phyloP scores from a whole-genome alignment of 73 alveolate species.

The Tetrahymena thermophila region DNA sequence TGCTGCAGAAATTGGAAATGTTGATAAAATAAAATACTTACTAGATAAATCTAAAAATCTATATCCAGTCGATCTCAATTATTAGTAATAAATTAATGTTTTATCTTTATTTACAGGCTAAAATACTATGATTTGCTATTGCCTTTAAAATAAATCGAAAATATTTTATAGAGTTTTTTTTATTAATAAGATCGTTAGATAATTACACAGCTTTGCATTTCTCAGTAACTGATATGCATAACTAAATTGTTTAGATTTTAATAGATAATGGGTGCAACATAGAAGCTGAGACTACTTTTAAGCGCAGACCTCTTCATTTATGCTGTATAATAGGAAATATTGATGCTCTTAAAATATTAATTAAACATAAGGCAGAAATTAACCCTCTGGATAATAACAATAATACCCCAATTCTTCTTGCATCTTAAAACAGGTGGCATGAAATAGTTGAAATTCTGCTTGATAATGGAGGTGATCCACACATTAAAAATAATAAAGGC shows the following conservation, averaged over 20 bases:
- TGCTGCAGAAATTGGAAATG: neutral
- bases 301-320: constrained; percentile 83
- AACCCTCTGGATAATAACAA: constrained; percentile 75
- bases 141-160: too few species aligned
- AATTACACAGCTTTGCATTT: constrained; percentile 89
- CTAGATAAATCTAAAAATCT: neutral
- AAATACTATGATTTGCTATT: too few species aligned
- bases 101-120: neutral
- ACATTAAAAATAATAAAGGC: constrained; percentile 41
- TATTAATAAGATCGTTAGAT: constrained; percentile 74
- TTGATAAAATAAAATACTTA: neutral
- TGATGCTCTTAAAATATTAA: constrained; percentile 63
- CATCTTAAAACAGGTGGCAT: constrained; percentile 57
- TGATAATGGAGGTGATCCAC: constrained; percentile 58
- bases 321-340: constrained; percentile 70
- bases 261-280: constrained; percentile 63
- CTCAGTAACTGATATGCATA: constrained; percentile 91
- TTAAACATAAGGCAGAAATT: constrained; percentile 71
- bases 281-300: constrained; percentile 45
- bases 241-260: constrained; percentile 53
- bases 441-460: constrained; percentile 65
- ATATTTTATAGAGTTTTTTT: neutral
- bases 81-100: neutral
- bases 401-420: constrained; percentile 82
- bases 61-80: neutral